A percentile compares a stretch with the other conserved stretches of the same genome.
Evolutionary conservation across 306 rosid species (phyloP).

Genomic region (Lablab purpureus): DNA sequence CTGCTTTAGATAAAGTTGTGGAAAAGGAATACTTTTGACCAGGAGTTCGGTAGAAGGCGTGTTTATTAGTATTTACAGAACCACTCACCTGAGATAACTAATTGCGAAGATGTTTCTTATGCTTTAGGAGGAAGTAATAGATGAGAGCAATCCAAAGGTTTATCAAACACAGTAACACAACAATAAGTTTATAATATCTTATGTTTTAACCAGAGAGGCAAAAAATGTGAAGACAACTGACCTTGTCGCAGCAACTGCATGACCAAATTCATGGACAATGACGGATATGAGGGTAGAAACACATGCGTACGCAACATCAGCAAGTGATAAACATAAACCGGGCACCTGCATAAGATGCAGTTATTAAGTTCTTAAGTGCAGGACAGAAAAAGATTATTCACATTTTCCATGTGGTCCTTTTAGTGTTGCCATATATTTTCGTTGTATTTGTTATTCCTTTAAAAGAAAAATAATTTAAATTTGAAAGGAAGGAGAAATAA

Average conservation of each 20-base stretch:
- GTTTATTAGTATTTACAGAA: constrained; percentile 17
- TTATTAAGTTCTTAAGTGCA: constrained; percentile 4
- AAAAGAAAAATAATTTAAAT: not conserved
- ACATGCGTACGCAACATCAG: constrained; percentile 64
- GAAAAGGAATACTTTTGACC: not conserved
- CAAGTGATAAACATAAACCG: constrained; percentile 53
- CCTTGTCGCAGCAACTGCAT: constrained; percentile 88
- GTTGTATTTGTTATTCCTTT: not conserved
- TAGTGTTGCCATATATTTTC: not conserved
- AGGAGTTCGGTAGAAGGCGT: not conserved
- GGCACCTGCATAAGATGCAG: constrained; percentile 46
- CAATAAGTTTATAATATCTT: not conserved
- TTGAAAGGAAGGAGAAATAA: constrained; percentile 21
- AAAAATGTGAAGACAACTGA: constrained; percentile 47
- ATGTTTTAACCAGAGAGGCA: not conserved
- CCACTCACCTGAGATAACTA: constrained; percentile 5
- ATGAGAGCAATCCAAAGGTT: constrained; percentile 15
- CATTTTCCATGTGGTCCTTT: constrained; percentile 6
- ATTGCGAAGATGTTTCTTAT: not conserved
- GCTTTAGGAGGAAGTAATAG: constrained; percentile 3
- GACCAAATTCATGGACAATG: constrained; percentile 76
- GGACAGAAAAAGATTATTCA: constrained; percentile 32
- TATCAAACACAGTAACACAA: constrained; percentile 20
- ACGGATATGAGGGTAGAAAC: constrained; percentile 75
- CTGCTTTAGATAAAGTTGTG: constrained; percentile 7